Percentiles rank a stretch among this genome's conserved stretches.
These are phyloP conservation scores for Penicillium herquei DNA, from an alignment of 495 filamentous ascomycete species.

Conservation along the genomic window DNA sequence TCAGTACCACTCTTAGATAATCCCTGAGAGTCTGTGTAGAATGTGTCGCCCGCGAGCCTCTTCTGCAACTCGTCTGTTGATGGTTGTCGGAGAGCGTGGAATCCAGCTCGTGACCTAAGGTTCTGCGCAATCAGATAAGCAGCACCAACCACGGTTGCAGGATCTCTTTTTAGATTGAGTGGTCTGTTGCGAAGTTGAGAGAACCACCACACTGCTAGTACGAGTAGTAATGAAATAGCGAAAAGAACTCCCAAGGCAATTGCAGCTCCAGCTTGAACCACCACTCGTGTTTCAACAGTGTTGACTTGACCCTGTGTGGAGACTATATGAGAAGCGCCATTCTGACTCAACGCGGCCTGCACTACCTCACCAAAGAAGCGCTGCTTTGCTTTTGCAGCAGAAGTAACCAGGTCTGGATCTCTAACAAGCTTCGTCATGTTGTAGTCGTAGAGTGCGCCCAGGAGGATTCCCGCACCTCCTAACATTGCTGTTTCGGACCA, in stretches of 20 bases:
- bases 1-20: slow-evolving; percentile 3
- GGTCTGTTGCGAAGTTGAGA: slow-evolving; percentile 8
- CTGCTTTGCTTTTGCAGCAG: slow-evolving; percentile 29
- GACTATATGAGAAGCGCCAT: slow-evolving; percentile 5
- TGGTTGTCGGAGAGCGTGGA: slow-evolving; percentile 13
- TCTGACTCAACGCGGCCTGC: slow-evolving; percentile 19
- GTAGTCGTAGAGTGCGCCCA: slow-evolving; percentile 22
- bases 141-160: slow-evolving; percentile 9
- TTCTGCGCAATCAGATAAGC: slow-evolving; percentile 13
- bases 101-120: background rate
- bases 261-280: slow-evolving; percentile 15
- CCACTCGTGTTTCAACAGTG: slow-evolving; percentile 12
- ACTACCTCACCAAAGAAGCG: slow-evolving; percentile 37
- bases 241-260: slow-evolving; percentile 20
- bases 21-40: slow-evolving; percentile 12
- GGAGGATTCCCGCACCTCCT: slow-evolving; percentile 14
- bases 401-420: slow-evolving; percentile 11
- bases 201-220: slow-evolving; percentile 15
- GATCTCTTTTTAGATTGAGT: slow-evolving; percentile 20
- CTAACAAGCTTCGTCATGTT: slow-evolving; percentile 17
- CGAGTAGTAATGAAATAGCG: slow-evolving; percentile 16
- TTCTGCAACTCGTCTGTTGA: slow-evolving; percentile 10
- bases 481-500: slow-evolving; percentile 5
- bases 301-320: slow-evolving; percentile 5
- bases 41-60: slow-evolving; percentile 3